Percentiles rank a stretch among this genome's conserved stretches.
Evolutionary conservation across 1,284 basidiomycete genomes (phyloP).

Genomic region (Leccinum huronense): DNA sequence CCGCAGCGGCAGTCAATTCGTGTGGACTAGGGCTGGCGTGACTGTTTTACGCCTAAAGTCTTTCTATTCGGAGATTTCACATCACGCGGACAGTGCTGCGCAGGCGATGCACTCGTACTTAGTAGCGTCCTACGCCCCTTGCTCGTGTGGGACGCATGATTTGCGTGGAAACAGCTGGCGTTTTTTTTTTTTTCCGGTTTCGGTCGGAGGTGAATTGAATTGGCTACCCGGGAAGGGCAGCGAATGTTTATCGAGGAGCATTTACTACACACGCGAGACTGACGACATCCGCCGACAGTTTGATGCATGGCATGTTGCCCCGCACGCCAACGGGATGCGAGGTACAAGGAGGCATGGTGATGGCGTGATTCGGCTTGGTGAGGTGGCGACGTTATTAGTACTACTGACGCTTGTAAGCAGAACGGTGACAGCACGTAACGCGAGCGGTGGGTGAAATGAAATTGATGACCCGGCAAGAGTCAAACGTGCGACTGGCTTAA

Average conservation of each 20-base stretch:
- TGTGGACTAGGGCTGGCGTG: neutral
- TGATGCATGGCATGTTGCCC: neutral
- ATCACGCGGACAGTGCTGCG: neutral
- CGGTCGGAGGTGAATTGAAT: conserved; percentile 1
- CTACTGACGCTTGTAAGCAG: conserved; percentile 3
- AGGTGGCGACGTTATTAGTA: conserved; percentile 8
- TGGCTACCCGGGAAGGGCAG: neutral
- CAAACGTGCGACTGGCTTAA: conserved; percentile 16
- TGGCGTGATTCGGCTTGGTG: conserved; percentile 16
- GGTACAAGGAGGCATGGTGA: conserved; percentile 8
- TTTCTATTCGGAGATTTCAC: neutral
- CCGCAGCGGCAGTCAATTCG: conserved; percentile 7
- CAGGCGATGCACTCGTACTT: neutral
- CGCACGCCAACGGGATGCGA: neutral
- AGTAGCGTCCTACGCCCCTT: neutral
- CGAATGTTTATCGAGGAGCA: neutral
- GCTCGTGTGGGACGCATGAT: conserved; percentile 2
- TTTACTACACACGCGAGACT: neutral
- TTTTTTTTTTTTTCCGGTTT: neutral
- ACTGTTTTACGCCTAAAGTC: neutral
- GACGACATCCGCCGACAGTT: conserved; percentile 9
- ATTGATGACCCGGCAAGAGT: neutral
- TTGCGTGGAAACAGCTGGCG: neutral
- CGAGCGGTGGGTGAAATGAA: neutral
- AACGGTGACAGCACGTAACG: conserved; percentile 3